Percentiles rank a stretch among this genome's conserved stretches.
phyloP scores from a whole-genome alignment of 2,329 filamentous ascomycete species.

The Anisogramma anomala region DNA sequence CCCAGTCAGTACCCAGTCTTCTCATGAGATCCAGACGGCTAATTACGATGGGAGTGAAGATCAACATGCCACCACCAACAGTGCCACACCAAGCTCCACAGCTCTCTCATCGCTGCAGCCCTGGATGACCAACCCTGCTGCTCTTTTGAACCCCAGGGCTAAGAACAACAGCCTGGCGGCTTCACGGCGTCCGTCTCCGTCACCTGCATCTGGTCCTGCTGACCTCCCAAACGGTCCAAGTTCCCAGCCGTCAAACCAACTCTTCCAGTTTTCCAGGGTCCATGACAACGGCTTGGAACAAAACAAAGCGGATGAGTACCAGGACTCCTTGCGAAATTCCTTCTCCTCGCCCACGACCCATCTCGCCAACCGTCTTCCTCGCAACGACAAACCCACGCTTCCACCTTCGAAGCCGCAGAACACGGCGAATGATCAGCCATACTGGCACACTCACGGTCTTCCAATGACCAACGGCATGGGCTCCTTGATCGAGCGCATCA shows the following conservation, averaged over 20 bases:
- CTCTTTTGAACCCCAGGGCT: conserved; percentile 31
- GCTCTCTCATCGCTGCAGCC: conserved; percentile 16
- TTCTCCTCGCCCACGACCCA: too few species aligned
- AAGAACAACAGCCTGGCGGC: conserved; percentile 17
- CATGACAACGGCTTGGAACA: conserved; percentile 17
- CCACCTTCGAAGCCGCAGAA: neutral
- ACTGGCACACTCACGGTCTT: too few species aligned
- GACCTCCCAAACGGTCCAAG: conserved; percentile 18
- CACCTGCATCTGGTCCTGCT: conserved; percentile 16
- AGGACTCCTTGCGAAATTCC: too few species aligned
- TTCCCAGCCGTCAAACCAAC: too few species aligned
- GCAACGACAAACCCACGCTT: neutral
- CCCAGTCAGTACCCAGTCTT: too few species aligned
- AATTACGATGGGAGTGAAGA: conserved; percentile 17
- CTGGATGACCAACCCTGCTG: conserved; percentile 33
- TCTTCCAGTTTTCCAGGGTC: too few species aligned
- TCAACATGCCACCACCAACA: conserved; percentile 17
- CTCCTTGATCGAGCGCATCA: conserved; percentile 61
- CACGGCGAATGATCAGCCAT: neutral
- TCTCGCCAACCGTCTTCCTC: neutral
- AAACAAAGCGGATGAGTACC: neutral
- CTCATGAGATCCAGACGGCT: conserved; percentile 6
- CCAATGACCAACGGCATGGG: conserved; percentile 40
- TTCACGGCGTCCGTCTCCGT: conserved; percentile 18
- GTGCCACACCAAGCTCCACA: neutral